These are phyloP conservation scores for Darksidea phi DNA, from an alignment of 495 filamentous ascomycete species.

Conservation along the genomic window DNA sequence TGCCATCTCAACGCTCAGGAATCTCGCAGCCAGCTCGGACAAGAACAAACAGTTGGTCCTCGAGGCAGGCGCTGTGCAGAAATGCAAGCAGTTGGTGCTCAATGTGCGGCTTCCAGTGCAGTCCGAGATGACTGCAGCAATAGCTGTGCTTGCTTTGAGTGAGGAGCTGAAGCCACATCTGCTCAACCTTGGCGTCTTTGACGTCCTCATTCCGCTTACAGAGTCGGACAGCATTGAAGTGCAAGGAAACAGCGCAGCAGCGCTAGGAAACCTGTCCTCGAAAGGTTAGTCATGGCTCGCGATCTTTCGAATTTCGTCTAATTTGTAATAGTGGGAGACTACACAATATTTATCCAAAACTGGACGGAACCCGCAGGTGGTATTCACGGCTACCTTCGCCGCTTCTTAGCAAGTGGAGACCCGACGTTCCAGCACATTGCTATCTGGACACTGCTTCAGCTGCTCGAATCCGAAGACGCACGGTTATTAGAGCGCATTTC, in stretches of 20 bases:
- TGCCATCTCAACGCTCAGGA: conserved; percentile 93
- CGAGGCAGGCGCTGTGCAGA: conserved; percentile 94
- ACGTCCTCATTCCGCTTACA: conserved; percentile 92
- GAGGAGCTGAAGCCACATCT: conserved; percentile 93
- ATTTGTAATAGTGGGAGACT: conserved; percentile 76
- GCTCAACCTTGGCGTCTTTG: conserved; percentile 90
- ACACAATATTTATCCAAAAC: conserved; percentile 89
- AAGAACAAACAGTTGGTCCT: conserved; percentile 94
- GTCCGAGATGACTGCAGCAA: conserved; percentile 98
- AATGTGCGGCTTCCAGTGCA: conserved; percentile 92
- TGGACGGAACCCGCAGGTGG: conserved; percentile 91
- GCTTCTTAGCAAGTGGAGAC: conserved; percentile 91
- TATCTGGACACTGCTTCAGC: conserved; percentile 94
- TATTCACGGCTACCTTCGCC: conserved; percentile 88
- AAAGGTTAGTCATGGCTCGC: conserved; percentile 63
- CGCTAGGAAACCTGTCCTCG: conserved; percentile 90
- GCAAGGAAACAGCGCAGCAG: conserved; percentile 95
- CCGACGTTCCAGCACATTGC: conserved; percentile 99
- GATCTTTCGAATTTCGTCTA: neutral
- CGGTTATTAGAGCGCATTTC: conserved; percentile 80
- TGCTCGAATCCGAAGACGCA: conserved; percentile 90
- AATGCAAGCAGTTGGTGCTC: conserved; percentile 94
- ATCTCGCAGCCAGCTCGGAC: conserved; percentile 94
- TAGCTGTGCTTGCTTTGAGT: conserved; percentile 93
- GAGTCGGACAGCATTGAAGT: conserved; percentile 95